A percentile compares a stretch with the other conserved stretches of the same genome.
These are phyloP conservation scores for Zalaria sp. DNA, from an alignment of 2,329 filamentous ascomycete species.

Conservation along the genomic window DNA sequence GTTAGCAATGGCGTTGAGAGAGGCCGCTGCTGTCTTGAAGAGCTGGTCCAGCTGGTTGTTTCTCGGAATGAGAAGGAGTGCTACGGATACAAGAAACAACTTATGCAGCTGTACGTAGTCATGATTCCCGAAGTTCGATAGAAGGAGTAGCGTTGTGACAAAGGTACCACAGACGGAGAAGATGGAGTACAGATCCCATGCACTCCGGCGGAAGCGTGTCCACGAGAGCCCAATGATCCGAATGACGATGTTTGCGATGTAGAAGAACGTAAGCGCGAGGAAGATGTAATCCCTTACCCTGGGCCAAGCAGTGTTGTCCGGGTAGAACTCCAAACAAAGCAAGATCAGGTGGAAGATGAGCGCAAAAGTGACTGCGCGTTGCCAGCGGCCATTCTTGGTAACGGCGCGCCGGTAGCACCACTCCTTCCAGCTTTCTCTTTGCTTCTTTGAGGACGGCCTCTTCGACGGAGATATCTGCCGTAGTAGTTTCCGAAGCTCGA, in stretches of 20 bases:
- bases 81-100: slow-evolving; percentile 79
- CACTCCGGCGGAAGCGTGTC: slow-evolving; percentile 80
- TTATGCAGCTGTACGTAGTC: slow-evolving; percentile 80
- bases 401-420: slow-evolving; percentile 94
- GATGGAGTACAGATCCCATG: slow-evolving; percentile 88
- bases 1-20: slow-evolving; percentile 79
- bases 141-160: slow-evolving; percentile 62
- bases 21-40: slow-evolving; percentile 95
- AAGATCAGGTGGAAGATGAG: slow-evolving; percentile 73
- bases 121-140: slow-evolving; percentile 41
- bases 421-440: slow-evolving; percentile 64
- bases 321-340: slow-evolving; percentile 73
- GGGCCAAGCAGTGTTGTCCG: slow-evolving; percentile 60
- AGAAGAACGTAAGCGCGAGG: slow-evolving; percentile 66
- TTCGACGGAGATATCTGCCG: slow-evolving; percentile 92
- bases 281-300: slow-evolving; percentile 58
- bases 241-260: slow-evolving; percentile 68
- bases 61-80: slow-evolving; percentile 79
- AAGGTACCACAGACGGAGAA: slow-evolving; percentile 69
- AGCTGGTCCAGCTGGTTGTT: slow-evolving; percentile 96
- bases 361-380: slow-evolving; percentile 62
- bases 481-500: slow-evolving; percentile 82
- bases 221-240: slow-evolving; percentile 82
- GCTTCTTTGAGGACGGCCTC: slow-evolving; percentile 65
- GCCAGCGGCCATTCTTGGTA: slow-evolving; percentile 88